Evolutionary conservation across 768 basidiomycete genomes (phyloP).

Genomic region (Pisolithus sp.): DNA sequence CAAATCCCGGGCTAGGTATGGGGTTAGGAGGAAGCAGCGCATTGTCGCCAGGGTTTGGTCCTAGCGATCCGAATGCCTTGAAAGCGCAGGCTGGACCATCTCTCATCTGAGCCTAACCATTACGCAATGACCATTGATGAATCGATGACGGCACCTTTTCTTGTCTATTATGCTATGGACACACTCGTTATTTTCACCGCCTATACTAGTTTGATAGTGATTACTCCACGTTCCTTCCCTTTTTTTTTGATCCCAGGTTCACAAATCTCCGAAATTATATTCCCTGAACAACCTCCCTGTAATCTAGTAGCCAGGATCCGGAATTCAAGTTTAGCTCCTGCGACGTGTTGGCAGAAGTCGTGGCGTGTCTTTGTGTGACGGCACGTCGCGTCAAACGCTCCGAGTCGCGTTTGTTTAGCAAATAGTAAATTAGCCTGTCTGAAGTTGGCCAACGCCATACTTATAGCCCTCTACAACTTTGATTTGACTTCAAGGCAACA

Average conservation of each 20-base stretch:
- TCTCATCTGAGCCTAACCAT: constrained; percentile 36
- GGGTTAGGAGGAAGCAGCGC: constrained; percentile 15
- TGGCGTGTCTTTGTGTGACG: too few relatives aligned
- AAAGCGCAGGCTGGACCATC: constrained; percentile 39
- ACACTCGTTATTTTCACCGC: background rate
- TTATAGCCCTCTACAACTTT: too few relatives aligned
- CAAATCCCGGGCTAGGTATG: constrained; percentile 17
- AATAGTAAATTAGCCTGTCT: too few relatives aligned
- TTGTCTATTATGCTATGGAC: constrained; percentile 7
- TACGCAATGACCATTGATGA: constrained; percentile 4
- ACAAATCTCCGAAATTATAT: constrained; percentile 3
- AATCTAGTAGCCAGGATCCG: constrained; percentile 13
- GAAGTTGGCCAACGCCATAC: background rate
- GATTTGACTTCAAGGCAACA: background rate
- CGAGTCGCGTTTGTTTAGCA: too few relatives aligned
- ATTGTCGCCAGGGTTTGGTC: constrained; percentile 19
- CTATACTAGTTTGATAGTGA: background rate
- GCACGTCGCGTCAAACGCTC: too few relatives aligned
- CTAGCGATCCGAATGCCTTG: constrained; percentile 11
- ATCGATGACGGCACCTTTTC: constrained; percentile 3
- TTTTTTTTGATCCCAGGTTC: constrained; percentile 6
- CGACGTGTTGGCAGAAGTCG: too few relatives aligned
- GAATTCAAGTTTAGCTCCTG: constrained; percentile 7
- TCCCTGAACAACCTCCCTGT: constrained; percentile 9
- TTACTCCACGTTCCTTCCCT: background rate